phyloP scores from a whole-genome alignment of 108 stramenopile genomes.

The Aurantiochytrium sp. region DNA sequence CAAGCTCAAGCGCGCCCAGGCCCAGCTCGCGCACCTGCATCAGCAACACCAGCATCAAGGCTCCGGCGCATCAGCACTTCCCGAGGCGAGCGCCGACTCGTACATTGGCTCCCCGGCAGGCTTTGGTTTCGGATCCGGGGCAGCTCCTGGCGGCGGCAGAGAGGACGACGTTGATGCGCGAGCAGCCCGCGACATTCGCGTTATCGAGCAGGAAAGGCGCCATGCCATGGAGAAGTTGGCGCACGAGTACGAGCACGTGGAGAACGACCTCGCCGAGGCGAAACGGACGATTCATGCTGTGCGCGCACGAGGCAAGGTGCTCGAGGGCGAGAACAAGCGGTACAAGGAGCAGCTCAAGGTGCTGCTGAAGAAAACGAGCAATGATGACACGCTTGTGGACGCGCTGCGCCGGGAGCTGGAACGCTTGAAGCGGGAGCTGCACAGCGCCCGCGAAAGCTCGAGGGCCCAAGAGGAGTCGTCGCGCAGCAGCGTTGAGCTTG shows the following conservation, averaged over 20 bases:
- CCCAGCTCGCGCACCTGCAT: neutral
- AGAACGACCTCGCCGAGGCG: neutral
- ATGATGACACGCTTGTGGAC: conserved; percentile 17
- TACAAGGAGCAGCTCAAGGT: conserved; percentile 25
- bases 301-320: neutral
- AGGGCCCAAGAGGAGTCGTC: neutral
- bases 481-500: neutral
- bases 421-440: neutral
- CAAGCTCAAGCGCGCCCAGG: neutral
- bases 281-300: conserved; percentile 10
- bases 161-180: neutral
- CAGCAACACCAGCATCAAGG: neutral
- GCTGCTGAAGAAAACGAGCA: conserved; percentile 11
- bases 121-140: no score
- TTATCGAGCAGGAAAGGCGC: neutral
- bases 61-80: neutral
- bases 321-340: neutral
- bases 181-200: neutral
- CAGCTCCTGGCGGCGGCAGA: no score
- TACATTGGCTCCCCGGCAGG: no score
- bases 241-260: neutral
- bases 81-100: no score
- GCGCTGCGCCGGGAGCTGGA: conserved; percentile 19
- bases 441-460: neutral
- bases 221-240: conserved; percentile 21